Evolutionary conservation across 352 stramenopile species (phyloP).

Genomic region (Albugo candida): DNA sequence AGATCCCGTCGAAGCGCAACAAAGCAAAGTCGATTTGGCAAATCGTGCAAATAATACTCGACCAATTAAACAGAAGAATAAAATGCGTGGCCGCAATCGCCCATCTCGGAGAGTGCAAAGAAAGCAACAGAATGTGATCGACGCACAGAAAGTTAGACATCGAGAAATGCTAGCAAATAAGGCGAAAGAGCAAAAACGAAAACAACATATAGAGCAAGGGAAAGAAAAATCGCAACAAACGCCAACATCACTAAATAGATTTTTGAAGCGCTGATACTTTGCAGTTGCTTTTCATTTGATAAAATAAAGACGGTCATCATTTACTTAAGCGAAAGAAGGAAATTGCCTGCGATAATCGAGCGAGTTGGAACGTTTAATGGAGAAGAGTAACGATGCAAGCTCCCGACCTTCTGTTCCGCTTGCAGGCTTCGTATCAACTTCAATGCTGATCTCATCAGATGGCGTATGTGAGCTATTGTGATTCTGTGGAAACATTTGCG

Average conservation of each 20-base stretch:
- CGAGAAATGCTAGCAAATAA: conserved; percentile 66
- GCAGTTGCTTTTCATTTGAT: no score
- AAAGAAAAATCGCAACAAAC: conserved; percentile 51
- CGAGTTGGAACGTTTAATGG: no score
- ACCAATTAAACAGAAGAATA: conserved; percentile 83
- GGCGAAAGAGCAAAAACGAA: conserved; percentile 44
- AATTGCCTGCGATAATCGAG: no score
- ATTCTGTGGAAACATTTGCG: neutral
- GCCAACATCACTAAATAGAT: conserved; percentile 68
- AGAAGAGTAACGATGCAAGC: no score
- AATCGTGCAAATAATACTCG: conserved; percentile 61
- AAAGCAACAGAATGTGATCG: conserved; percentile 97
- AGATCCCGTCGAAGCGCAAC: conserved; percentile 71
- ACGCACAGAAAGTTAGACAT: conserved; percentile 85
- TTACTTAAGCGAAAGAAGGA: no score
- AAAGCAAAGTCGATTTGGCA: conserved; percentile 63
- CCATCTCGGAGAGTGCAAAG: conserved; percentile 90
- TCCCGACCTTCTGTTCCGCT: conserved; percentile 23
- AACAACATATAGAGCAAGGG: conserved; percentile 62
- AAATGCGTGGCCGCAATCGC: conserved; percentile 94
- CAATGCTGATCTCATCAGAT: conserved; percentile 67
- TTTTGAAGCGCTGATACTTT: no score
- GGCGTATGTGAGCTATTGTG: conserved; percentile 20
- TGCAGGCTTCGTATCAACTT: conserved; percentile 63
- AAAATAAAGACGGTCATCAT: no score